Percentiles rank a stretch among this genome's conserved stretches.
These are phyloP conservation scores for Gelatoporia subvermispora DNA, from an alignment of 768 basidiomycete species.

Conservation along the genomic window DNA sequence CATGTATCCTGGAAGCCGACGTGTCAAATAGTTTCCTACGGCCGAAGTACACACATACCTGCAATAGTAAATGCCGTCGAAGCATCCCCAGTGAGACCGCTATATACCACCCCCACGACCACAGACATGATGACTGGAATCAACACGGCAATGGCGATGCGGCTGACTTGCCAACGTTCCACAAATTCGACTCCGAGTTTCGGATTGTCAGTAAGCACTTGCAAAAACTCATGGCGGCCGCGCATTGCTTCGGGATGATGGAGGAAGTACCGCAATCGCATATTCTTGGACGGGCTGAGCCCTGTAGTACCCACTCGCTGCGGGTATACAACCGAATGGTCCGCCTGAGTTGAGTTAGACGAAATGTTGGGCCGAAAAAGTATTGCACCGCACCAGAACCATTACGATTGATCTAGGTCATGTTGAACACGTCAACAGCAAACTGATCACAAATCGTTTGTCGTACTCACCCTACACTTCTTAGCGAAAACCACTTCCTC, in stretches of 20 bases:
- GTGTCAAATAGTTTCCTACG: background rate
- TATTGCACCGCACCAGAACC: slow-evolving; percentile 12
- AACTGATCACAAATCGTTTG: background rate
- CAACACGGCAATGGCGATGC: slow-evolving; percentile 12
- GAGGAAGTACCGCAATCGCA: slow-evolving; percentile 17
- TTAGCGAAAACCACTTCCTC: slow-evolving; percentile 8
- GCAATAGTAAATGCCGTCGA: slow-evolving; percentile 15
- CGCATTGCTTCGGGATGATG: slow-evolving; percentile 13
- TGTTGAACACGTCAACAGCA: background rate
- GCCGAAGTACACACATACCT: slow-evolving; percentile 2
- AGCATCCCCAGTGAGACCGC: slow-evolving; percentile 5
- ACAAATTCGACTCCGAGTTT: slow-evolving; percentile 7
- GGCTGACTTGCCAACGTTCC: slow-evolving; percentile 1
- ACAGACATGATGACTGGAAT: slow-evolving; percentile 11
- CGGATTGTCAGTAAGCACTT: slow-evolving; percentile 9
- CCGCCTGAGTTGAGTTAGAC: slow-evolving; percentile 5
- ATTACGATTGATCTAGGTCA: slow-evolving; percentile 13
- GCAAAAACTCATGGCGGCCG: slow-evolving; percentile 15
- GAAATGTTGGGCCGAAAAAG: background rate
- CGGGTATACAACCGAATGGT: slow-evolving; percentile 16
- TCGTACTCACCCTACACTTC: slow-evolving; percentile 1
- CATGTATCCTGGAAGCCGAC: slow-evolving; percentile 10
- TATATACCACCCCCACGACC: slow-evolving; percentile 8
- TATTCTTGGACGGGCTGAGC: slow-evolving; percentile 14
- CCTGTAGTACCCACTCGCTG: slow-evolving; percentile 12